Percentiles rank a stretch among this genome's conserved stretches.
Evolutionary conservation across 345 rosid species (phyloP).

Genomic region (Moricandia arvensis): DNA sequence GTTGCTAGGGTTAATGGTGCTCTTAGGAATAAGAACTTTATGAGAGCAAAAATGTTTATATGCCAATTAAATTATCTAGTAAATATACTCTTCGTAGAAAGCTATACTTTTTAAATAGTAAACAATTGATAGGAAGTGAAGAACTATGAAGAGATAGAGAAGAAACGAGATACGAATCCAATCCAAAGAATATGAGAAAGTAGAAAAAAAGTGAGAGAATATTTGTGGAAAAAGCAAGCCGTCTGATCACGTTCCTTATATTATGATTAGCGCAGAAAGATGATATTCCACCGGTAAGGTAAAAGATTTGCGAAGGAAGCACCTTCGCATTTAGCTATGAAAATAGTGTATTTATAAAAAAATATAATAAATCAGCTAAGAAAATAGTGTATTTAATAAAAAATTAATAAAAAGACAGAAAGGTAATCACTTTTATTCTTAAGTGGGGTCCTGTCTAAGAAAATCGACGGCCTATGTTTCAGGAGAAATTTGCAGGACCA

Average conservation of each 20-base stretch:
- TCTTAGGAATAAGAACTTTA: background rate
- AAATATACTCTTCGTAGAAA: background rate
- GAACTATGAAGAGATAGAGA: conserved; percentile 4
- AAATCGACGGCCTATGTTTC: conserved; percentile 40
- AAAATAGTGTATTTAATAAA: background rate
- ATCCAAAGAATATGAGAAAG: conserved; percentile 27
- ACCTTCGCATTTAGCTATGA: conserved; percentile 16
- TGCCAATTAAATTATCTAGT: background rate
- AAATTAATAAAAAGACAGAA: conserved; percentile 1
- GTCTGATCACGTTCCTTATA: conserved; percentile 36
- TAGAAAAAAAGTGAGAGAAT: conserved; percentile 5
- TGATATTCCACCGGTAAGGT: conserved; percentile 28
- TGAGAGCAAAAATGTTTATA: background rate
- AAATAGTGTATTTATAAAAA: background rate
- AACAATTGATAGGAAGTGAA: conserved; percentile 10
- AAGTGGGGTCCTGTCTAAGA: background rate
- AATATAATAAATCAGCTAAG: background rate
- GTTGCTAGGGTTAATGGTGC: no score
- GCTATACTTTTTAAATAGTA: background rate
- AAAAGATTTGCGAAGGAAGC: conserved; percentile 31
- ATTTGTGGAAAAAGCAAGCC: conserved; percentile 33
- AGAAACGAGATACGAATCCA: conserved; percentile 36
- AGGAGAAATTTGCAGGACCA: conserved; percentile 35
- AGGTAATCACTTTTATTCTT: conserved; percentile 19
- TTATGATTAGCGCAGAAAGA: conserved; percentile 45